phyloP scores from a whole-genome alignment of 78 protist species.

The Protostelium mycophagum region DNA sequence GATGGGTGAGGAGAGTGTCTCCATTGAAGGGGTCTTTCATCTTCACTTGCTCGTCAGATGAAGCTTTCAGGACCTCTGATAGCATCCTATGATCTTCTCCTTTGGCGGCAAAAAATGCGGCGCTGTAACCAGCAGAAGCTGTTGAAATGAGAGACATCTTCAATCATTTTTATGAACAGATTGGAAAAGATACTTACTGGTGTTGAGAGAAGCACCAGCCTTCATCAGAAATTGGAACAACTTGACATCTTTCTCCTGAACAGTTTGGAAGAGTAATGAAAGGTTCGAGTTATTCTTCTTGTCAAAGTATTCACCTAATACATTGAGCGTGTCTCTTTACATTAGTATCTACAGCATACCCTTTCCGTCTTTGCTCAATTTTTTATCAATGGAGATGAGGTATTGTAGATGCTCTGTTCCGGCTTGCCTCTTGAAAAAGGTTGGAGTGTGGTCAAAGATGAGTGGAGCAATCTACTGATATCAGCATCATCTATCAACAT shows the following conservation, averaged over 20 bases:
- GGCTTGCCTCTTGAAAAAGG: background rate
- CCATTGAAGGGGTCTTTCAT: too few species aligned
- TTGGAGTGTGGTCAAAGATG: too few species aligned
- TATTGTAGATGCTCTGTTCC: background rate
- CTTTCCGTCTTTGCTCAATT: background rate
- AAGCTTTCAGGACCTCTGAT: too few species aligned
- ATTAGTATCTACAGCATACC: too few species aligned
- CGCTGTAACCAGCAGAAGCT: background rate
- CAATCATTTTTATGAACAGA: too few species aligned
- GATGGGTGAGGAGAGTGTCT: background rate
- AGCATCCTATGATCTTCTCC: background rate
- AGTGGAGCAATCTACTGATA: background rate
- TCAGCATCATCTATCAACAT: background rate
- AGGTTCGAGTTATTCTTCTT: background rate
- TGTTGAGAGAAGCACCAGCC: too few species aligned
- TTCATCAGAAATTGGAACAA: background rate
- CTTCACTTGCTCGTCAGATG: too few species aligned
- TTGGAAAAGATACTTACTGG: background rate
- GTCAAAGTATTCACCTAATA: background rate
- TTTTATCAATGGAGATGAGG: background rate
- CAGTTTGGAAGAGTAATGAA: background rate
- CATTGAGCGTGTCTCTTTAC: background rate
- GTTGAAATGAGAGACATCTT: too few species aligned
- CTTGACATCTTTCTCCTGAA: background rate
- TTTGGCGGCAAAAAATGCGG: background rate